Conservation (phyloP, 1,284 basidiomycete genomes). For the Trametes polyzona region DNA sequence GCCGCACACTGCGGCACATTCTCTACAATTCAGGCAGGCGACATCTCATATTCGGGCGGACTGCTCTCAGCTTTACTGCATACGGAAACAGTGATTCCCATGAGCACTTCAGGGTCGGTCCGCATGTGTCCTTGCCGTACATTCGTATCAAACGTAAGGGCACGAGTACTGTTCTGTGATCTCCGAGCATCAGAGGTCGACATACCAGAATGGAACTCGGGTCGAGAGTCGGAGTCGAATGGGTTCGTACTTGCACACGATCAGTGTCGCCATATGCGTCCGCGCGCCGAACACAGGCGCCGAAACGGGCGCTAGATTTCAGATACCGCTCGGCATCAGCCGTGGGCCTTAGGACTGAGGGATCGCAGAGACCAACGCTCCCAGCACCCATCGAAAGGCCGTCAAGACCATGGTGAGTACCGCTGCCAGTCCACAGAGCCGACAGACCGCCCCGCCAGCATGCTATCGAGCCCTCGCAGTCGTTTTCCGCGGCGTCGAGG, state of each 20-base stretch:
- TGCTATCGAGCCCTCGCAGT: slow-evolving; percentile 5
- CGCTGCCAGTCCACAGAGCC: slow-evolving; percentile 7
- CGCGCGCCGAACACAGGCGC: background rate
- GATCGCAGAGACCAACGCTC: slow-evolving; percentile 15
- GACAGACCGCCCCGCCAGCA: background rate
- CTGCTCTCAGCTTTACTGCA: too few relatives aligned
- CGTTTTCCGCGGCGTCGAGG: slow-evolving; percentile 9
- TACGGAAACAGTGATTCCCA: too few relatives aligned
- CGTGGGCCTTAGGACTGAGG: slow-evolving; percentile 15
- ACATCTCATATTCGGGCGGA: too few relatives aligned
- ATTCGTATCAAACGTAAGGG: too few relatives aligned
- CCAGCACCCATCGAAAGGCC: slow-evolving; percentile 33
- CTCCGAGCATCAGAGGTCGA: too few relatives aligned
- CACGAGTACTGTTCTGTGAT: too few relatives aligned
- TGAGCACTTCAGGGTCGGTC: too few relatives aligned
- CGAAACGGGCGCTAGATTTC: slow-evolving; percentile 7
- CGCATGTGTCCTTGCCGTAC: too few relatives aligned
- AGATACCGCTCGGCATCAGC: slow-evolving; percentile 22
- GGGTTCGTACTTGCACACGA: background rate
- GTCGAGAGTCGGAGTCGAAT: too few relatives aligned
- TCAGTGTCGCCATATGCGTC: background rate
- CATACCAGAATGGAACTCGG: too few relatives aligned
- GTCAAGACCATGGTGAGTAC: slow-evolving; percentile 39
- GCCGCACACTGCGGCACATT: too few relatives aligned
- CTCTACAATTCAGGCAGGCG: too few relatives aligned